Conservation (phyloP, 176 grass and related monocot genomes). For the Cymbopogon citratus region DNA sequence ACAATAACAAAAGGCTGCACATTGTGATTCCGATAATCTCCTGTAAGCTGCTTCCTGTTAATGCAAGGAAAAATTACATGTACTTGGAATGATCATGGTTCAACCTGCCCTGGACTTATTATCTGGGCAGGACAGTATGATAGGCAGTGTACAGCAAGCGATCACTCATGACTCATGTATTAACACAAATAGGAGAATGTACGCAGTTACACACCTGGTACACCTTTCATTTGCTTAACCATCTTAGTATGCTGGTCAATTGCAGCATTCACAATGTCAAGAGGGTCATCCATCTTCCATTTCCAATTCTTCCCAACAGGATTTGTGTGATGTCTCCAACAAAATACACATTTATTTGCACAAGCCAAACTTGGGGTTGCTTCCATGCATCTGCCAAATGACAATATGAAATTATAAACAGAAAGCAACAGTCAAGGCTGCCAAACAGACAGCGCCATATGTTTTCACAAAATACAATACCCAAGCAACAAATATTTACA, state of each 20-base stretch:
- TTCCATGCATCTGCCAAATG: constrained; percentile 82
- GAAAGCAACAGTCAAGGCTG: not conserved
- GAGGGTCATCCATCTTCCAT: constrained; percentile 96
- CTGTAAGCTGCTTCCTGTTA: not conserved
- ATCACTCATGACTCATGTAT: not conserved
- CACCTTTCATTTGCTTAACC: constrained; percentile 99
- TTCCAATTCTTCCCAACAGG: constrained; percentile 96
- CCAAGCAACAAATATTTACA: not conserved
- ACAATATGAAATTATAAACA: constrained; percentile 33
- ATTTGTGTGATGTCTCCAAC: constrained; percentile 99
- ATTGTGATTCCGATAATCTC: not conserved
- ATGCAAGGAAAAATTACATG: not conserved
- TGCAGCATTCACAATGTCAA: constrained; percentile 78
- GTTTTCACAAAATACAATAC: not conserved
- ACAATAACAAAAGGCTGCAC: not conserved
- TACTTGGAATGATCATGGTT: constrained; percentile 7
- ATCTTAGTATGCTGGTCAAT: constrained; percentile 91
- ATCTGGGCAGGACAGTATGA: not conserved
- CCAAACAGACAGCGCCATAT: not conserved
- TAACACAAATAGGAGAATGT: constrained; percentile 1
- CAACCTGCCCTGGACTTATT: not conserved
- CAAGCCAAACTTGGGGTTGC: constrained; percentile 97
- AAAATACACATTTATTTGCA: constrained; percentile 99
- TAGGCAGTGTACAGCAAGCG: not conserved
- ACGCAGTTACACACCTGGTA: constrained; percentile 87